Evolutionary conservation across 352 stramenopile genomes (phyloP).

Genomic region (Phytophthora cryptogea): DNA sequence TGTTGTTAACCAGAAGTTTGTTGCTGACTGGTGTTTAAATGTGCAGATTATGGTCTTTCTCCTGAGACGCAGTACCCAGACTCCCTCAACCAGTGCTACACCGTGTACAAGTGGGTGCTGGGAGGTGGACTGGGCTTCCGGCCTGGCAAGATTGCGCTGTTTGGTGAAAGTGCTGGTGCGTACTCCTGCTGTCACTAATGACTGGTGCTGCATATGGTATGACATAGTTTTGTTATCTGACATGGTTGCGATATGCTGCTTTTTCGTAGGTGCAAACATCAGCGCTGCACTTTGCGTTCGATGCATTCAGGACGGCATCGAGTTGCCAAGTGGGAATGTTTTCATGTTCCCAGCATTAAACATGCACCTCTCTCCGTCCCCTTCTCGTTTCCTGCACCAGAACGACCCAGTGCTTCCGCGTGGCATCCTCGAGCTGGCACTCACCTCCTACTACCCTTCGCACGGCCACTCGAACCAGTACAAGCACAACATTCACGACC

Average conservation of each 20-base stretch:
- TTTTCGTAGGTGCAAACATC: conserved; percentile 75
- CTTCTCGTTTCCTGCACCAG: conserved; percentile 87
- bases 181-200: neutral
- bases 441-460: conserved; percentile 87
- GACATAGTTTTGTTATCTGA: neutral
- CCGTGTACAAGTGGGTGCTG: conserved; percentile 88
- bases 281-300: conserved; percentile 83
- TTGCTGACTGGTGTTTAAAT: conserved; percentile 3
- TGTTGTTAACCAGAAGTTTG: conserved; percentile 1
- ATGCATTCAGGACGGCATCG: conserved; percentile 79
- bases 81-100: conserved; percentile 77
- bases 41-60: conserved; percentile 77
- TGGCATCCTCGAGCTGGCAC: conserved; percentile 75
- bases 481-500: conserved; percentile 89
- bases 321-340: conserved; percentile 78
- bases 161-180: conserved; percentile 85
- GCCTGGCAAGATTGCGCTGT: conserved; percentile 70
- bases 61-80: conserved; percentile 85
- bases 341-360: conserved; percentile 92
- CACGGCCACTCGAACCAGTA: conserved; percentile 87
- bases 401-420: conserved; percentile 86
- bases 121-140: conserved; percentile 72
- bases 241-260: neutral
- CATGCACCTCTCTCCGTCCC: conserved; percentile 85
- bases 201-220: neutral